Conservation (phyloP, 176 grass and related monocot genomes). For the Otatea glauca region DNA sequence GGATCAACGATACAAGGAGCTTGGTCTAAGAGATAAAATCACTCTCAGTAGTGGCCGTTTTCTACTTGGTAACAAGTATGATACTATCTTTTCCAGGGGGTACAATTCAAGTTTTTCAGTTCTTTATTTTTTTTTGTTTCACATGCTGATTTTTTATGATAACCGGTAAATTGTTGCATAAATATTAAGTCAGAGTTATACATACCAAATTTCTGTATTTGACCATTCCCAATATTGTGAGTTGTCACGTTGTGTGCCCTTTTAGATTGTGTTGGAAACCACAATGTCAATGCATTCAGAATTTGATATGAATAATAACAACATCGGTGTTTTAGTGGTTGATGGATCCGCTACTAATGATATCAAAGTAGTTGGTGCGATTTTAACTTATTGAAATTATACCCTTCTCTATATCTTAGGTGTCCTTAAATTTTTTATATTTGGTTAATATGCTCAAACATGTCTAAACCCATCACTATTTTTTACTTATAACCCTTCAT, state of each 20-base stretch:
- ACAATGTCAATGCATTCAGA: neutral
- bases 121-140: constrained; percentile 11
- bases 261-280: neutral
- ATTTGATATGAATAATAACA: neutral
- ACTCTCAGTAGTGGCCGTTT: constrained; percentile 98
- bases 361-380: neutral
- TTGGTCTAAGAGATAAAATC: constrained; percentile 99
- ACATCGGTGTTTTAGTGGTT: neutral
- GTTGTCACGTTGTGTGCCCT: neutral
- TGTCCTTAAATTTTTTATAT: constrained; percentile 5
- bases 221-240: neutral
- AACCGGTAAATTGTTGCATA: neutral
- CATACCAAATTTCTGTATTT: neutral
- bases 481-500: constrained; percentile 11
- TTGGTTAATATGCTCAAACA: neutral
- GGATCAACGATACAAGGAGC: constrained; percentile 99
- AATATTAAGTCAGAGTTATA: neutral
- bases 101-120: constrained; percentile 3
- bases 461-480: neutral
- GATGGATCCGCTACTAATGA: neutral
- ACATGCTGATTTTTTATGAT: constrained; percentile 32
- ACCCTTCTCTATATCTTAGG: neutral
- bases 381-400: neutral
- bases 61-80: constrained; percentile 99
- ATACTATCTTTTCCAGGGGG: constrained; percentile 9